Percentiles rank a stretch among this genome's conserved stretches.
Evolutionary conservation across 2,329 filamentous ascomycete species (phyloP).

Genomic region (Phyllosticta paracitricarpa): DNA sequence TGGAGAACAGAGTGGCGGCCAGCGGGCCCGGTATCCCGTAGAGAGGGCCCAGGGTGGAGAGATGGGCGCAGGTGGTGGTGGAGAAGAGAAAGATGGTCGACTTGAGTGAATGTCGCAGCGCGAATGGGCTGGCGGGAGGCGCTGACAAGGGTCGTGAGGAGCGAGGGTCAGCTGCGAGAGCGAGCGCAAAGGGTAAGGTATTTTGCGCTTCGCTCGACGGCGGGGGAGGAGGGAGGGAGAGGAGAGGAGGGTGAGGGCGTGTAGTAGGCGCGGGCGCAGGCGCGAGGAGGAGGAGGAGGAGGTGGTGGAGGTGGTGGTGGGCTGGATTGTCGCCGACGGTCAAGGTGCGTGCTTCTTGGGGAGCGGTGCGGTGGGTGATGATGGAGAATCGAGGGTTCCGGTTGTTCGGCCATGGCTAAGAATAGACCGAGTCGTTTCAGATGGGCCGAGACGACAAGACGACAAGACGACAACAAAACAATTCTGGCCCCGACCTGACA

Average conservation of each 20-base stretch:
- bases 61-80: not conserved
- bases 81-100: not conserved
- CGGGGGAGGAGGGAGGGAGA: slow-evolving; percentile 1
- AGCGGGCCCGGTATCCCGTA: too few species aligned
- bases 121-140: not conserved
- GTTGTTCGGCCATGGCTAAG: not conserved
- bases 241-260: not conserved
- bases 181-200: not conserved
- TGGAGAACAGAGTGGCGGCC: not conserved
- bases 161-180: slow-evolving; percentile 5
- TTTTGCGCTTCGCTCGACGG: not conserved
- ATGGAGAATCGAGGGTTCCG: not conserved
- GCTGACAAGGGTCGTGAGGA: not conserved
- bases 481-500: too few species aligned
- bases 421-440: not conserved
- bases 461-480: not conserved
- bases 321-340: not conserved
- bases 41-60: not conserved
- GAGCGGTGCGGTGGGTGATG: not conserved
- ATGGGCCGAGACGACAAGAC: not conserved
- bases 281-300: not conserved
- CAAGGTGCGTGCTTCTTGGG: too few species aligned
- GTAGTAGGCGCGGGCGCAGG: not conserved
- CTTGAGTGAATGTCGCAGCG: not conserved
- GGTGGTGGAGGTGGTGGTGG: not conserved